Conservation (phyloP, 306 rosid species). For the Rosa lucieae region DNA sequence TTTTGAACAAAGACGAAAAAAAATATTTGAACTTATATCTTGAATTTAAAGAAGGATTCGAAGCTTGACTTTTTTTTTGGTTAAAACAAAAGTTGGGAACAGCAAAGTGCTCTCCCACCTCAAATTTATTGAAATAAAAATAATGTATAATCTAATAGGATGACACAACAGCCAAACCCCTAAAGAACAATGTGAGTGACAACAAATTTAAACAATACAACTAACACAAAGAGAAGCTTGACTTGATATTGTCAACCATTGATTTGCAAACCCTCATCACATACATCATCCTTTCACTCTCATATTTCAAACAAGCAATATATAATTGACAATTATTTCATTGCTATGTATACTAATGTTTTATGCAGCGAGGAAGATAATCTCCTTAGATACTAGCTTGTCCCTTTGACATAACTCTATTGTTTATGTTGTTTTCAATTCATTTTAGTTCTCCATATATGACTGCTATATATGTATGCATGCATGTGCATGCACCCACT, state of each 20-base stretch:
- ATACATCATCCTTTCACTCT: slow-evolving; percentile 3
- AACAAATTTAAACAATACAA: too few species aligned
- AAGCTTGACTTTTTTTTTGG: neutral
- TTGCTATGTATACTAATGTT: neutral
- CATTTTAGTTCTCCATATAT: neutral
- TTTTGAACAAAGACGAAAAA: too few species aligned
- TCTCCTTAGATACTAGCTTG: neutral
- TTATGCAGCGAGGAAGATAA: neutral
- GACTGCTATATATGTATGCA: neutral
- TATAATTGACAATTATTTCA: neutral
- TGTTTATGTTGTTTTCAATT: neutral
- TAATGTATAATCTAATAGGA: too few species aligned
- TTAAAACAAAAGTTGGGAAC: too few species aligned
- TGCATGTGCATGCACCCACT: neutral
- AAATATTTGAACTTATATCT: too few species aligned
- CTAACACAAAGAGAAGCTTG: too few species aligned
- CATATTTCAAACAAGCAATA: neutral
- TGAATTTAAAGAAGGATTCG: too few species aligned
- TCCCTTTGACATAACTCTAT: neutral
- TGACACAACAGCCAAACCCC: too few species aligned
- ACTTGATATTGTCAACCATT: neutral
- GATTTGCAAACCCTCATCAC: neutral
- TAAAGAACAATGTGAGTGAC: too few species aligned
- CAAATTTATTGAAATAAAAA: too few species aligned
- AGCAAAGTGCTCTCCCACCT: too few species aligned